phyloP scores from a whole-genome alignment of 352 stramenopile genomes.

The Phytophthora tubulina region DNA sequence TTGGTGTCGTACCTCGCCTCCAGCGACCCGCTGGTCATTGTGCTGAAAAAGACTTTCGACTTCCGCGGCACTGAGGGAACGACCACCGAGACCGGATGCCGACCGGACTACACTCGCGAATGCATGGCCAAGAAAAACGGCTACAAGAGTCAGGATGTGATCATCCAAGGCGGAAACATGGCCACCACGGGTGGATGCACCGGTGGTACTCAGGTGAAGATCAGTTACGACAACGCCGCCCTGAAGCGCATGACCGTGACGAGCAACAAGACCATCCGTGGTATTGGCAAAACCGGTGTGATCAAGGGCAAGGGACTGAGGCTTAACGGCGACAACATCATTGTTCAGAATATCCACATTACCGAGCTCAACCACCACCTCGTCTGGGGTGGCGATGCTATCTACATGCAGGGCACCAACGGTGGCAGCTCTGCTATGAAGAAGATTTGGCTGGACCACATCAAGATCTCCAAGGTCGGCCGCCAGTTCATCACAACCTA shows the following conservation, averaged over 20 bases:
- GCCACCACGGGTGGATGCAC: slow-evolving; percentile 54
- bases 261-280: slow-evolving; percentile 54
- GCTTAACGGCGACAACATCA: slow-evolving; percentile 44
- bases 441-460: slow-evolving; percentile 54
- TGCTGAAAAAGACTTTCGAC: slow-evolving; percentile 52
- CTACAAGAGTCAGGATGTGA: slow-evolving; percentile 56
- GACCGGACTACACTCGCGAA: slow-evolving; percentile 39
- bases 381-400: slow-evolving; percentile 50
- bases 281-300: slow-evolving; percentile 46
- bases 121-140: slow-evolving; percentile 59
- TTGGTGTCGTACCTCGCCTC: slow-evolving; percentile 43
- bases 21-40: slow-evolving; percentile 30
- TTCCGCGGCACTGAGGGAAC: slow-evolving; percentile 50
- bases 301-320: slow-evolving; percentile 53
- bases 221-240: slow-evolving; percentile 37
- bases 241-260: slow-evolving; percentile 42
- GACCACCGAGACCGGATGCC: slow-evolving; percentile 48
- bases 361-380: slow-evolving; percentile 51
- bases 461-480: slow-evolving; percentile 41
- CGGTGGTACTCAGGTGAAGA: slow-evolving; percentile 35
- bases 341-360: slow-evolving; percentile 54
- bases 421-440: slow-evolving; percentile 15
- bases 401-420: slow-evolving; percentile 45
- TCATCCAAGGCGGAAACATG: slow-evolving; percentile 50
- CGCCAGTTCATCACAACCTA: slow-evolving; percentile 55